These are phyloP conservation scores for Penicillium expansum DNA, from an alignment of 2,329 filamentous ascomycete species.

Conservation along the genomic window DNA sequence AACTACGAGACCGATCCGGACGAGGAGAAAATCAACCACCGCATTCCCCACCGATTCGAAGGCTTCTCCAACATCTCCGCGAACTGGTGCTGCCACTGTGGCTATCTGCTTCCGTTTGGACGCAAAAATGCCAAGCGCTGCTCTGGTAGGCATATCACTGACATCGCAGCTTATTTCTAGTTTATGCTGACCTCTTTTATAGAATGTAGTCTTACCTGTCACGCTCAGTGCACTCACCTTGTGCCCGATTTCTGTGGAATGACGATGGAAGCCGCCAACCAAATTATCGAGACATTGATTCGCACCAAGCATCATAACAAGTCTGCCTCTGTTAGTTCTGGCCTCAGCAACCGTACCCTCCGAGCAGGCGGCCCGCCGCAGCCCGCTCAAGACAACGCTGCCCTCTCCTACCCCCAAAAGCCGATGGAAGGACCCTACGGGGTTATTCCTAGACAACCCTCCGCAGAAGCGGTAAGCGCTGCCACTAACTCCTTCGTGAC, in stretches of 20 bases:
- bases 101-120: slow-evolving; percentile 90
- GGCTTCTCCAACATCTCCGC: slow-evolving; percentile 97
- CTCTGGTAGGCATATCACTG: slow-evolving; percentile 56
- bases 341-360: slow-evolving; percentile 65
- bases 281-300: slow-evolving; percentile 84
- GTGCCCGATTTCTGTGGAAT: slow-evolving; percentile 99
- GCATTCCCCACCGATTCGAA: slow-evolving; percentile 95
- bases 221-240: slow-evolving; percentile 87
- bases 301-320: slow-evolving; percentile 72
- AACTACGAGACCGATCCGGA: slow-evolving; percentile 98
- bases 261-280: slow-evolving; percentile 95
- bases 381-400: slow-evolving; percentile 37
- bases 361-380: slow-evolving; percentile 53
- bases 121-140: slow-evolving; percentile 95
- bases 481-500: slow-evolving; percentile 42
- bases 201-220: slow-evolving; percentile 91
- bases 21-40: slow-evolving; percentile 99
- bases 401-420: slow-evolving; percentile 37
- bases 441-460: slow-evolving; percentile 36
- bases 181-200: slow-evolving; percentile 17
- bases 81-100: slow-evolving; percentile 99
- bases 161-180: not conserved
- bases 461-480: slow-evolving; percentile 44
- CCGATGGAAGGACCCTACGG: slow-evolving; percentile 38
- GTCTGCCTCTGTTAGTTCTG: slow-evolving; percentile 49